phyloP scores from a whole-genome alignment of 352 stramenopile genomes.

The Blastocystis sp. region DNA sequence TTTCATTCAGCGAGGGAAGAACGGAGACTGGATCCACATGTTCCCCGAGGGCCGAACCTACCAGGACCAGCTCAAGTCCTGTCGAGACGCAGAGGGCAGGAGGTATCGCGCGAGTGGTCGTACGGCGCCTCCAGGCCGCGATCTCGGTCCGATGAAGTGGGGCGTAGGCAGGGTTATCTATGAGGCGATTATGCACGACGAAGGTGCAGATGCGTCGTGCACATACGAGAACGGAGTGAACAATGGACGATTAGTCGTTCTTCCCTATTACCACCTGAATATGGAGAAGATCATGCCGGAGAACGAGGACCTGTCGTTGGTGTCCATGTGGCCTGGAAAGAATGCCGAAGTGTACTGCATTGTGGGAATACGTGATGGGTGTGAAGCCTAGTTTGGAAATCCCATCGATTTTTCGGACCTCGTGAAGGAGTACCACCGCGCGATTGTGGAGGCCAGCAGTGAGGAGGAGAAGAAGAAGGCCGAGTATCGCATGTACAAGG shows the following conservation, averaged over 20 bases:
- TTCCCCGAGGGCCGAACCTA: slow-evolving; percentile 78
- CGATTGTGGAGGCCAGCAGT: slow-evolving; percentile 70
- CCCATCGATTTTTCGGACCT: slow-evolving; percentile 76
- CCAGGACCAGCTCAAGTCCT: slow-evolving; percentile 67
- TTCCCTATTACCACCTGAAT: slow-evolving; percentile 82
- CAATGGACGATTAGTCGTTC: slow-evolving; percentile 73
- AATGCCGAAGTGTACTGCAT: slow-evolving; percentile 69
- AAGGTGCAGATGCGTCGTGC: not conserved
- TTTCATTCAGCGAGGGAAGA: slow-evolving; percentile 80
- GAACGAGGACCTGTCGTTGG: slow-evolving; percentile 77
- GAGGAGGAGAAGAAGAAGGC: slow-evolving; percentile 74
- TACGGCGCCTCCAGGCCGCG: slow-evolving; percentile 75
- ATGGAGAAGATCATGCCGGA: slow-evolving; percentile 83
- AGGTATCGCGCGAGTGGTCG: slow-evolving; percentile 77
- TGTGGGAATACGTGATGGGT: slow-evolving; percentile 74
- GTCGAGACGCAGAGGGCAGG: not conserved
- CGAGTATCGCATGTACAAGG: slow-evolving; percentile 79
- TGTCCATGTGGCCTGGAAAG: slow-evolving; percentile 72
- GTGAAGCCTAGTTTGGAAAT: slow-evolving; percentile 77
- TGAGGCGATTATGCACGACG: slow-evolving; percentile 75
- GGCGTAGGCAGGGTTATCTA: slow-evolving; percentile 82
- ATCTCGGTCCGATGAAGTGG: slow-evolving; percentile 82
- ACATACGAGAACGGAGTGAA: slow-evolving; percentile 43
- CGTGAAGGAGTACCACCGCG: slow-evolving; percentile 25
- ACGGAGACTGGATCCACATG: slow-evolving; percentile 81